Evolutionary conservation across 1,284 basidiomycete species (phyloP).

Genomic region (Moesziomyces aphidis): DNA sequence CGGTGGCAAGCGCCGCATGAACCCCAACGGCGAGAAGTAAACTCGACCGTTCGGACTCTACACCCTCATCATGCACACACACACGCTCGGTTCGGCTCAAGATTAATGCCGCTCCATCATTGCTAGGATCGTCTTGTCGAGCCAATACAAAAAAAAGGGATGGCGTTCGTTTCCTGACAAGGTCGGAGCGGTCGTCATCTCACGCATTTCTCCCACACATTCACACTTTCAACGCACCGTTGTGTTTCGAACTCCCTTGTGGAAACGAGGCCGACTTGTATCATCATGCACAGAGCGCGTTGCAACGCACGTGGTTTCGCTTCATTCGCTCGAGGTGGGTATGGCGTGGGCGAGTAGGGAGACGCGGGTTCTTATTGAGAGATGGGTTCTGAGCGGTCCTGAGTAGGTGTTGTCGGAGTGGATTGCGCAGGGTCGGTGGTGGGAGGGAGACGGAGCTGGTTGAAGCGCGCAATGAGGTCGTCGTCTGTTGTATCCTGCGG

Average conservation of each 20-base stretch:
- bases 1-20: conserved; percentile 94
- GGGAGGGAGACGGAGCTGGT: background rate
- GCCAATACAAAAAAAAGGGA: conserved; percentile 15
- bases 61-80: conserved; percentile 58
- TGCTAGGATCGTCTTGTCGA: conserved; percentile 16
- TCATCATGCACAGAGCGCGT: background rate
- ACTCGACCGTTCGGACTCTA: background rate
- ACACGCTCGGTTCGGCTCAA: background rate
- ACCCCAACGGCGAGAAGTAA: conserved; percentile 67
- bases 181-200: background rate
- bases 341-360: background rate
- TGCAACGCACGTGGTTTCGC: background rate
- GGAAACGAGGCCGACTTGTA: background rate
- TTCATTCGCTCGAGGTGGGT: background rate
- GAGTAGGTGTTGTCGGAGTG: background rate
- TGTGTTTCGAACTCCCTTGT: background rate
- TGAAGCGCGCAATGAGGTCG: background rate
- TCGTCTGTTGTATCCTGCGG: background rate
- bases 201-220: conserved; percentile 4
- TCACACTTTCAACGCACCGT: conserved; percentile 8
- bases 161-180: background rate
- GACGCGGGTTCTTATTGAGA: background rate
- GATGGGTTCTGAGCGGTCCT: background rate
- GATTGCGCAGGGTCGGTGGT: background rate
- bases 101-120: conserved; percentile 8